Evolutionary conservation across 352 stramenopile species (phyloP), one percentile per base, ranked within the genome.

Genomic region (Phytophthora hybrid): DNA sequence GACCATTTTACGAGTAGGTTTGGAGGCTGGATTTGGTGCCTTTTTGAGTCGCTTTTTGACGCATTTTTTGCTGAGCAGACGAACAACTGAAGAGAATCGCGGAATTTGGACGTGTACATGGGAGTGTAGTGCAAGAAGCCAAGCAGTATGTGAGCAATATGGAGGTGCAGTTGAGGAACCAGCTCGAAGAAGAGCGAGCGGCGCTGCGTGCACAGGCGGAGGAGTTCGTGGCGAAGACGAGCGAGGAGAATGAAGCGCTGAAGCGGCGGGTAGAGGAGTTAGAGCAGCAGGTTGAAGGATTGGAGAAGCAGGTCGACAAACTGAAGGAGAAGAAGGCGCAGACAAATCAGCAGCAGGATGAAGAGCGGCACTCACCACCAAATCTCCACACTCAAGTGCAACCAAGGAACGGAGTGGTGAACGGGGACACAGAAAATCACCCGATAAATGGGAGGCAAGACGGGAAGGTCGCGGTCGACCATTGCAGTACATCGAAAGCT

Each of bases 1-100:
- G 82, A 91, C 49, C 81, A 92, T 65, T 92, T 88, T 63, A 77
- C 83, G 0, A 92, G 87, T 93, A 61, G 21, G 84, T 88, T 54
- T 39, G 46, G n/a, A 6, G 19, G 19, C 10, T 47, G 18, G 14
- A n/a, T 37, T 29, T 49, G 3, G 13, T 53, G 13, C 14, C 9
- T 32, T 18, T 47, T 31, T 31, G 29, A 31, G 29, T 31, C 29
- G 8, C 67, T n/a, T n/a, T n/a, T n/a, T 76, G 55, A 77, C 41
- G 18, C 14, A 18, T n/a, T 72, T 62, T 19, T 21, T 62, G 29
- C 10, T 70, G 10, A 31, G 11, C 47, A 94, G 87, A 91, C 62
- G 84, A 94, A 49, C 87, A 94, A 68, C 69, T 94, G 19, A 94
- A 93, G 73, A 81, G 87, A 39, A 94, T 94, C 61, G 81, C 83